Conservation (phyloP, 192 early-diverging fungal species). For the Fimicolochytrium jonesii region DNA sequence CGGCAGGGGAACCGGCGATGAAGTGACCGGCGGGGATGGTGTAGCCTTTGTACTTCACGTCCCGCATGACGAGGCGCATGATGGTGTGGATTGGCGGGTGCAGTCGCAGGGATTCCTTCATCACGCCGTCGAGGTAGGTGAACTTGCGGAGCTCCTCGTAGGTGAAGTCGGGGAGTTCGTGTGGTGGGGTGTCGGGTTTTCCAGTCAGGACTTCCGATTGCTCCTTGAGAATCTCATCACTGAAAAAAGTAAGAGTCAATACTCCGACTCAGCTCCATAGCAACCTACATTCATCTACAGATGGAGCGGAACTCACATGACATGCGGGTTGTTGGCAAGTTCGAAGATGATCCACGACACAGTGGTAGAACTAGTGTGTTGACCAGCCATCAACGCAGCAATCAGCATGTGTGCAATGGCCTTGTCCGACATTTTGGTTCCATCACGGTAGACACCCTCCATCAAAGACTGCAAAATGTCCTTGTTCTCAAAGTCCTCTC, state of each 20-base stretch:
- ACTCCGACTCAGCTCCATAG: neutral
- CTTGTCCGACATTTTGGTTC: constrained; percentile 73
- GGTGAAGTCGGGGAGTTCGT: constrained; percentile 41
- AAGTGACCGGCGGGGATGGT: constrained; percentile 89
- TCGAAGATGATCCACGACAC: constrained; percentile 87
- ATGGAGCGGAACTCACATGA: constrained; percentile 51
- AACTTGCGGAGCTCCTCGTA: constrained; percentile 74
- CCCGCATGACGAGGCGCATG: constrained; percentile 85
- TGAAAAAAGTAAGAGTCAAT: too few species aligned
- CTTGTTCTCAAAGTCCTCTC: constrained; percentile 42
- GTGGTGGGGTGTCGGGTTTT: constrained; percentile 46
- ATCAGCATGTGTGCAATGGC: constrained; percentile 95
- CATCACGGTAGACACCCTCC: constrained; percentile 84
- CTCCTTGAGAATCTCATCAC: constrained; percentile 64
- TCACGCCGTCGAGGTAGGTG: constrained; percentile 68
- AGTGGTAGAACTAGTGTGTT: constrained; percentile 93
- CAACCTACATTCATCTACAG: neutral
- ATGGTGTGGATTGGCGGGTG: constrained; percentile 90
- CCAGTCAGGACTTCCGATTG: constrained; percentile 57
- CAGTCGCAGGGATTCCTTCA: constrained; percentile 91
- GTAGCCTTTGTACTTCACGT: constrained; percentile 69
- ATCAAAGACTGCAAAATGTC: constrained; percentile 84
- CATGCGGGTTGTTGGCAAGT: constrained; percentile 71
- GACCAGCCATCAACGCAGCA: constrained; percentile 95
- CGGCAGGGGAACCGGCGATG: constrained; percentile 76